Evolutionary conservation across 139 green algal genomes (phyloP), one percentile per base, ranked within the genome.

Genomic region (Gonium pectorale): DNA sequence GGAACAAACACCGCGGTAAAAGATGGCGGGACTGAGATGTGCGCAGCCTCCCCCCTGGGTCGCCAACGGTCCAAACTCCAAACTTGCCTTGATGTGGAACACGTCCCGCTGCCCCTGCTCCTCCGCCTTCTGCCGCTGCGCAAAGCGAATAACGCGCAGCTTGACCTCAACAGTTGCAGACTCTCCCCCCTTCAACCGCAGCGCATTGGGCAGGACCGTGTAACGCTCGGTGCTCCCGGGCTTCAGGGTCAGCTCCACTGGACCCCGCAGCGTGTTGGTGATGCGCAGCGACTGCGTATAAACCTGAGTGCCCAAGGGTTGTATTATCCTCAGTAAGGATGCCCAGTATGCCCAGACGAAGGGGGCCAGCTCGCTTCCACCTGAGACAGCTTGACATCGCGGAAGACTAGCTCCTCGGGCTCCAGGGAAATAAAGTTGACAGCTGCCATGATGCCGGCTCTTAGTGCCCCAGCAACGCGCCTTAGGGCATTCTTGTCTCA

Each of bases 61-160:
- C n/a, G n/a, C n/a, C n/a, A n/a, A n/a, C n/a, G n/a, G n/a, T n/a
- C n/a, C n/a, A n/a, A n/a, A n/a, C n/a, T n/a, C n/a, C n/a, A n/a
- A n/a, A n/a, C n/a, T n/a, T 44, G 90, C 93, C 90, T 96, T 96
- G 87, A 97, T 94, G 70, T 95, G 91, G 37, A 97, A 95, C 13
- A 95, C 83, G 43, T 97, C 94, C 0, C 91, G 72, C 64, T 96
- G 94, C 0, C 92, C 92, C 51, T 89, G 79, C 44, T 93, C 84
- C 8, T 86, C 70, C 9, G 91, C 93, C 51, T 94, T 95, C 51
- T 89, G 86, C 33, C 79, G 83, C 69, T 92, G 82, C 7, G 89
- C 93, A 88, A 94, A 96, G 38, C 89, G 92, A 27, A 95, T 49
- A 11, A 96, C 79, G 1, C 74, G 81, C 2, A 97, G 88, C 35